phyloP scores from a whole-genome alignment of 129 eudicot genomes.

The Pittosporum tobira region DNA sequence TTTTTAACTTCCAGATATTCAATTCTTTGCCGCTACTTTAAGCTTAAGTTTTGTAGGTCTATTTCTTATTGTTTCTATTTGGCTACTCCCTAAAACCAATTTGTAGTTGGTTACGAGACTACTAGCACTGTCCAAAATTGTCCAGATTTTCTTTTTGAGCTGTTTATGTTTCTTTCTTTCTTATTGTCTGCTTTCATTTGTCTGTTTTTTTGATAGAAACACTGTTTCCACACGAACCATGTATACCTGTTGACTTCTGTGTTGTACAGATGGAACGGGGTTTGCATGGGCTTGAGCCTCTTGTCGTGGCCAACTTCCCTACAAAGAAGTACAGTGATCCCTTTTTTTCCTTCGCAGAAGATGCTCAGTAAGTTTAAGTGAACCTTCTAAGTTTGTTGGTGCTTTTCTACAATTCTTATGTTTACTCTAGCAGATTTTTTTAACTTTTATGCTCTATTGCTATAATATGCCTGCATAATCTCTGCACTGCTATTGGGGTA shows the following conservation, averaged over 20 bases:
- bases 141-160: neutral
- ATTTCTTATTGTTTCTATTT: neutral
- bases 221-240: neutral
- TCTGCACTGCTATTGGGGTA: too few relatives aligned
- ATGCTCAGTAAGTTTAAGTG: constrained; percentile 60
- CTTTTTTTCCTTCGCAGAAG: constrained; percentile 47
- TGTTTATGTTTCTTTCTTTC: neutral
- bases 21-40: neutral
- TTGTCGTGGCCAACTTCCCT: constrained; percentile 67
- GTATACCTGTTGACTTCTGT: constrained; percentile 2
- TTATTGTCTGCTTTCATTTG: constrained; percentile 8
- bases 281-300: constrained; percentile 63
- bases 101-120: neutral
- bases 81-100: neutral
- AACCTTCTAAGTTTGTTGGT: neutral
- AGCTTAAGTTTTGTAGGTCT: neutral
- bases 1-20: too few relatives aligned
- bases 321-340: constrained; percentile 70
- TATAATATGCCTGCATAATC: neutral
- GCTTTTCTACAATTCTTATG: neutral
- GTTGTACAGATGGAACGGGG: constrained; percentile 77
- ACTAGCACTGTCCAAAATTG: neutral
- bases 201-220: constrained; percentile 6
- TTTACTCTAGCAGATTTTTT: neutral
- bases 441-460: neutral